Base-by-base conservation (phyloP, 306 rosid genomes). In the Lathyrus sativus region DNA sequence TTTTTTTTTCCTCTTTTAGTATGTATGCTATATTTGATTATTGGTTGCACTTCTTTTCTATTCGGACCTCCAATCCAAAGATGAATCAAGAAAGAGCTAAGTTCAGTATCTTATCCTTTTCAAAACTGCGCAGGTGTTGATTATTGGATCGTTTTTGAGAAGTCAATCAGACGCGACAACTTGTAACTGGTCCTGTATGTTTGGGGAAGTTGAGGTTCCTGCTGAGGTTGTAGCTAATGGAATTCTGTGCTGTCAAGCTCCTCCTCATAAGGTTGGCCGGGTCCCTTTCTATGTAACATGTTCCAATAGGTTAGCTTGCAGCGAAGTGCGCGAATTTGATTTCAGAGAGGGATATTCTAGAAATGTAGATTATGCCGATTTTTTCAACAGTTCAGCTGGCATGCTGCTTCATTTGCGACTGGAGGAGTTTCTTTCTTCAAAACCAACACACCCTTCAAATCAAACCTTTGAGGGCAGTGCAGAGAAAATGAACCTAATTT, bases 161-260 rank as follows among this genome's bases (percentile, higher is more conserved):
- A 77, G 71, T 76, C 82, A 61, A 62, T 76, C 72, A 31, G 82
- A 75, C 65, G 78, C 74, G 49, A 74, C 67, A 67, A 73, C 79
- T 50, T 76, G 68, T 51, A 71, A 80, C 29, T 91, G 97, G 97
- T 91, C 96, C 11, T 88, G 97, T 69, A 91, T 91, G 97, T 91
- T 88, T 66, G 97, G 97, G 72, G 97, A 91, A 82, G 85, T 88
- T 55, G 97, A 91, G 86, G 97, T 88, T 77, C 85, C 89, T 44
- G 96, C 93, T 24, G 87, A 81, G 76, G 77, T 88, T 77, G 72
- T 91, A 85, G 85, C 85, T 15, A 72, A 80, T 85, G 97, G 97
- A 44, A 76, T 88, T 76, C 81, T 91, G 70, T 85, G 89, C 78
- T 91, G 97, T 76, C 74, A 57, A 57, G 89, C 97, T 81, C 97